Evolutionary conservation across 371 early-diverging fungal genomes (phyloP).

Genomic region (Lichtheimia corymbifera): DNA sequence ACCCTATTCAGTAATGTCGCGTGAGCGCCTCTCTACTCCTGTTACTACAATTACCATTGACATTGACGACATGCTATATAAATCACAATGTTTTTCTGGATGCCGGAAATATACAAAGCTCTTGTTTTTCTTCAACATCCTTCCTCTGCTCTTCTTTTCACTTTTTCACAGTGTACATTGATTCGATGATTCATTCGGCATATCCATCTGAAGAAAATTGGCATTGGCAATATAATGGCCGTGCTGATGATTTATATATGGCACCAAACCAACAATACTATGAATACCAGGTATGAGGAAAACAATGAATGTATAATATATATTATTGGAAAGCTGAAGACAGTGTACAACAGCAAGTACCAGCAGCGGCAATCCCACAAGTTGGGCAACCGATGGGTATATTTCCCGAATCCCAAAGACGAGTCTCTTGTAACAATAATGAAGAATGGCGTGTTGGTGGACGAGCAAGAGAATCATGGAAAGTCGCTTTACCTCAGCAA

Average conservation of each 20-base stretch:
- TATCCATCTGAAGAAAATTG: background rate
- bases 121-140: background rate
- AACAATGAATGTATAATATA: background rate
- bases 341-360: background rate
- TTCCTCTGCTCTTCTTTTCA: background rate
- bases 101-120: constrained; percentile 4
- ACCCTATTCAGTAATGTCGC: too few species aligned
- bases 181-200: background rate
- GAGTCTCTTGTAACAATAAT: background rate
- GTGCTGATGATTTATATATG: background rate
- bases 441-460: constrained; percentile 6
- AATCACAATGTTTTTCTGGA: constrained; percentile 3
- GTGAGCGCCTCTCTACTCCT: too few species aligned
- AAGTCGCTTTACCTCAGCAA: background rate
- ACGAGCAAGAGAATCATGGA: constrained; percentile 6
- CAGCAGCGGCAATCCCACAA: background rate
- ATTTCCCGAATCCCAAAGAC: background rate
- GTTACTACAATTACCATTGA: too few species aligned
- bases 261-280: background rate
- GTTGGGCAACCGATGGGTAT: background rate
- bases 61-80: background rate
- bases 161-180: background rate
- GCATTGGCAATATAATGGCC: background rate
- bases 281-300: background rate
- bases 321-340: background rate